A percentile compares a stretch with the other conserved stretches of the same genome.
phyloP scores from a whole-genome alignment of 108 stramenopile species.

The Nitzschia sp. region DNA sequence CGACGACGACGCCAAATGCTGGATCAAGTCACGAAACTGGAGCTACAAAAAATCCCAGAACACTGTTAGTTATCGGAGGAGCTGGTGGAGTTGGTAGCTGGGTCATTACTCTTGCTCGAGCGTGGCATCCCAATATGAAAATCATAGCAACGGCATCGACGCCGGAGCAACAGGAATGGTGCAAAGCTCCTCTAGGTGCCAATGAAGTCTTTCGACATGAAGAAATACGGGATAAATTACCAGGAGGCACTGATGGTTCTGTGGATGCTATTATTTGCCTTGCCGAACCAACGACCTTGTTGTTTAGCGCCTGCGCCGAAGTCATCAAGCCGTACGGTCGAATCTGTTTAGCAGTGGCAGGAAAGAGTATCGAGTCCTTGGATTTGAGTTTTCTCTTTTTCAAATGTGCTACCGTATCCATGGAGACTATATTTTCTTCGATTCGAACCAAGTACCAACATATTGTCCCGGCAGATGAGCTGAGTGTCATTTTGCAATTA shows the following conservation, averaged over 20 bases:
- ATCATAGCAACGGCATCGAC: conserved; percentile 48
- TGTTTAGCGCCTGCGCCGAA: conserved; percentile 45
- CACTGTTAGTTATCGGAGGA: conserved; percentile 48
- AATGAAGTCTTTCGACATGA: conserved; percentile 31
- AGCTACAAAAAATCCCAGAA: background rate
- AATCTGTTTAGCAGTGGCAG: conserved; percentile 53
- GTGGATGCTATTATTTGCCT: conserved; percentile 56
- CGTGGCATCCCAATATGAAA: conserved; percentile 38
- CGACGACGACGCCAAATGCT: too few species aligned
- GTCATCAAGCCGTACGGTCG: conserved; percentile 52
- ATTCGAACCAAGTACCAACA: conserved; percentile 34
- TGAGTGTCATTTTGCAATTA: conserved; percentile 31
- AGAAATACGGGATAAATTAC: conserved; percentile 24
- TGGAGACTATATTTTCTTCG: conserved; percentile 53
- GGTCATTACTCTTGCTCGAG: conserved; percentile 30
- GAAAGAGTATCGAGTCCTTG: conserved; percentile 40
- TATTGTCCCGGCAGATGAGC: conserved; percentile 32
- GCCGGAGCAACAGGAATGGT: conserved; percentile 37
- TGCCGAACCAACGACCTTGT: conserved; percentile 41
- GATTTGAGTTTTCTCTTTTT: conserved; percentile 58
- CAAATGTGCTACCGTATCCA: conserved; percentile 50
- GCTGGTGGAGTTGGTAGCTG: conserved; percentile 64
- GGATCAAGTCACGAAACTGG: background rate
- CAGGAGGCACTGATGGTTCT: conserved; percentile 43
- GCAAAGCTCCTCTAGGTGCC: conserved; percentile 30